A percentile compares a stretch with the other conserved stretches of the same genome.
These are phyloP conservation scores for Senecio squalidus DNA, from an alignment of 140 eudicot species.

Conservation along the genomic window DNA sequence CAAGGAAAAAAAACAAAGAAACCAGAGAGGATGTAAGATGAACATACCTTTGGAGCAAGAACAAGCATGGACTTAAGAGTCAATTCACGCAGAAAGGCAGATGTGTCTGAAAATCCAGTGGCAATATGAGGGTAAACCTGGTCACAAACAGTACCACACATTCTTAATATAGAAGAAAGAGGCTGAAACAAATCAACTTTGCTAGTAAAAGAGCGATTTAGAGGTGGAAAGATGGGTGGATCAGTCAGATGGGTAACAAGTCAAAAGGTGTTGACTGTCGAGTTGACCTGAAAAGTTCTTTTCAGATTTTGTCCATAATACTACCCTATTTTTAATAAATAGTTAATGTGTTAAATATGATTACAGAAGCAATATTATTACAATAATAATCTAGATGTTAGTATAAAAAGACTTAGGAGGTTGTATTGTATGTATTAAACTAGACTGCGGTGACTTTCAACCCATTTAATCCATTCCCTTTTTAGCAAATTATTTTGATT, in stretches of 20 bases:
- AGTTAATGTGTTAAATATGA: neutral
- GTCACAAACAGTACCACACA: constrained; percentile 7
- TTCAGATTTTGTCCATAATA: neutral
- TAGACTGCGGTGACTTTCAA: neutral
- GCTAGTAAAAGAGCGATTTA: neutral
- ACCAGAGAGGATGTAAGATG: neutral
- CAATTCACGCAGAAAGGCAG: constrained; percentile 77
- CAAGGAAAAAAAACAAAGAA: neutral
- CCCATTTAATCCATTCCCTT: neutral
- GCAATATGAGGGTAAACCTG: constrained; percentile 79
- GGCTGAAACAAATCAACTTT: neutral
- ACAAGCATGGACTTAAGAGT: constrained; percentile 85
- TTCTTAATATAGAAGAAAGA: neutral
- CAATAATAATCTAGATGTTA: too few species aligned
- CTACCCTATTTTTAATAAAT: too few species aligned
- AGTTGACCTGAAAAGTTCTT: neutral
- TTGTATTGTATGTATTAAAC: too few species aligned
- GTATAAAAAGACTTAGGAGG: neutral
- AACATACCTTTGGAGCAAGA: constrained; percentile 78
- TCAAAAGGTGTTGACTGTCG: neutral
- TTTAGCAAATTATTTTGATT: too few species aligned
- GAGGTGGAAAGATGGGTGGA: neutral
- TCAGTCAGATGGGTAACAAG: neutral
- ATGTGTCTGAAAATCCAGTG: constrained; percentile 75
- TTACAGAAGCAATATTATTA: too few species aligned